Conservation (phyloP, 441 rosid species). For the Lepidium campestre region DNA sequence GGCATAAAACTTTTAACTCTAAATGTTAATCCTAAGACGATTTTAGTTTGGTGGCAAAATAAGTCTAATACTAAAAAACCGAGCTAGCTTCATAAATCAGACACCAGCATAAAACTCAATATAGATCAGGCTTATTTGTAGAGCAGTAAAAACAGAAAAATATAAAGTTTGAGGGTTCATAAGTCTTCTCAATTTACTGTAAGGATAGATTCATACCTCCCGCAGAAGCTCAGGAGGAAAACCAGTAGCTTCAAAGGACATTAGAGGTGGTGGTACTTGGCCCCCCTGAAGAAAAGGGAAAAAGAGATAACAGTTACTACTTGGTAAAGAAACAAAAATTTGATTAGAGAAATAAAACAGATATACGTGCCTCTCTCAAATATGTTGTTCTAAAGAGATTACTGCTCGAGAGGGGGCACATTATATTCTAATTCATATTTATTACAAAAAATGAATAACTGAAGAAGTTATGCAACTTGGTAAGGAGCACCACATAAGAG, state of each 20-base stretch:
- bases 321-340: background rate
- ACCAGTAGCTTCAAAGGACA: conserved; percentile 74
- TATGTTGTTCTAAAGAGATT: background rate
- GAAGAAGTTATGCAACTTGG: background rate
- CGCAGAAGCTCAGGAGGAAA: conserved; percentile 86
- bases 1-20: conserved; percentile 29
- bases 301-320: background rate
- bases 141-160: background rate
- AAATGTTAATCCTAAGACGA: conserved; percentile 24
- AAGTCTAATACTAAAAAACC: background rate
- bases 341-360: background rate
- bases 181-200: background rate
- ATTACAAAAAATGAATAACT: background rate
- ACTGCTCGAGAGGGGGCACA: background rate
- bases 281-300: conserved; percentile 48
- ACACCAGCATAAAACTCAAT: background rate
- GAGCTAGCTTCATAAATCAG: background rate
- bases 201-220: conserved; percentile 38
- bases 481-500: background rate
- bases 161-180: background rate
- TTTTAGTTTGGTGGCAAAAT: background rate
- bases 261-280: conserved; percentile 70
- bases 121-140: background rate
- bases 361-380: background rate
- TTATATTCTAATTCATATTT: background rate